Evolutionary conservation across 2,329 filamentous ascomycete species (phyloP).

Genomic region (Alternaria tenuissima): DNA sequence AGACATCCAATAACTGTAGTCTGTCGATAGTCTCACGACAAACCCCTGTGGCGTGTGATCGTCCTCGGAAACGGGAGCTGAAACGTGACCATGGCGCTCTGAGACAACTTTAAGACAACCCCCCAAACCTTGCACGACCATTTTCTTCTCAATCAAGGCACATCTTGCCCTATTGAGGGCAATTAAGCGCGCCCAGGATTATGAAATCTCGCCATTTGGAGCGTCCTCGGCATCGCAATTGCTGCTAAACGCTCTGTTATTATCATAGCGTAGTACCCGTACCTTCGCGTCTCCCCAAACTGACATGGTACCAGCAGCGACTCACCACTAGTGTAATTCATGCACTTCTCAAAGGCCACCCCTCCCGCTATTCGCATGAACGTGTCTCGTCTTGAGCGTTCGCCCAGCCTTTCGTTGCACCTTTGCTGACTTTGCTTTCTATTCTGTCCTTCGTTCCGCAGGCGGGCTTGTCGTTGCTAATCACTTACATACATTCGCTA

Average conservation of each 20-base stretch:
- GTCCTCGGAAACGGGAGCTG: constrained; percentile 40
- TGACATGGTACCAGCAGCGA: constrained; percentile 45
- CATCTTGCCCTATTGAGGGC: constrained; percentile 23
- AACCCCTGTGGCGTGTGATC: constrained; percentile 40
- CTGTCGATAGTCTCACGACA: constrained; percentile 31
- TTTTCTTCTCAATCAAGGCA: constrained; percentile 29
- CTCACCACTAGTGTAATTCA: constrained; percentile 49
- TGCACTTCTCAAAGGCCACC: constrained; percentile 49
- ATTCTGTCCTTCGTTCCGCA: constrained; percentile 49
- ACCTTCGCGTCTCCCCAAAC: constrained; percentile 45
- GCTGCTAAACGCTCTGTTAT: constrained; percentile 40
- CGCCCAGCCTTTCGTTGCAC: constrained; percentile 45
- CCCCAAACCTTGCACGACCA: constrained; percentile 33
- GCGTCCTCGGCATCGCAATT: constrained; percentile 15
- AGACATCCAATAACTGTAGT: constrained; percentile 24
- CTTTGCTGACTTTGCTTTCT: constrained; percentile 42
- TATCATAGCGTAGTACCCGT: constrained; percentile 26
- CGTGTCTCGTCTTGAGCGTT: constrained; percentile 47
- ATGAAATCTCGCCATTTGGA: constrained; percentile 26
- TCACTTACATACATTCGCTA: constrained; percentile 44
- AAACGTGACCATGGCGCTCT: constrained; percentile 43
- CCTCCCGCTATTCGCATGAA: constrained; percentile 41
- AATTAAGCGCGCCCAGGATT: constrained; percentile 28
- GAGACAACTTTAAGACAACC: constrained; percentile 49
- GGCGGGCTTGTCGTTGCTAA: constrained; percentile 49